phyloP scores from a whole-genome alignment of 192 early-diverging fungal genomes.

The Backusella westeae region DNA sequence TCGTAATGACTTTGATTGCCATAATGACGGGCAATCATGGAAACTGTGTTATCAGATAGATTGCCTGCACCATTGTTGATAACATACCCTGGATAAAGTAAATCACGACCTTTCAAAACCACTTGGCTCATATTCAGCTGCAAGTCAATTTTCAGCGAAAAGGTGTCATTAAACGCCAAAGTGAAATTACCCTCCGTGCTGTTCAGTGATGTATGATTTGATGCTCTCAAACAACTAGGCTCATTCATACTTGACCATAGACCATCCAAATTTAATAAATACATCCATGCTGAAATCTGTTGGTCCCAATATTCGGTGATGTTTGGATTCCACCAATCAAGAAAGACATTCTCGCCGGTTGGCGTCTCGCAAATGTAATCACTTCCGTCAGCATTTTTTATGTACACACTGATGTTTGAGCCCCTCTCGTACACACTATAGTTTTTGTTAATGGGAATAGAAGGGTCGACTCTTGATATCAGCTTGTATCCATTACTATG shows the following conservation, averaged over 20 bases:
- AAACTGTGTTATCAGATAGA: conserved; percentile 44
- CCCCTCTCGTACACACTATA: conserved; percentile 54
- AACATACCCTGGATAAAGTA: conserved; percentile 43
- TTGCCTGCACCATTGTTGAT: conserved; percentile 48
- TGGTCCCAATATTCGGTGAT: conserved; percentile 44
- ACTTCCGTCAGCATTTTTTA: conserved; percentile 37
- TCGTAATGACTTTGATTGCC: conserved; percentile 28
- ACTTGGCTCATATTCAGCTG: conserved; percentile 14
- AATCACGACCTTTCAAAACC: conserved; percentile 26
- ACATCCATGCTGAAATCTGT: conserved; percentile 34
- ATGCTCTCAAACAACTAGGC: conserved; percentile 51
- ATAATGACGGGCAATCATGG: conserved; percentile 38
- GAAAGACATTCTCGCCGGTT: conserved; percentile 61
- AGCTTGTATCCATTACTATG: conserved; percentile 48
- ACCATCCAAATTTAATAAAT: conserved; percentile 19
- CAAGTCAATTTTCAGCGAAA: conserved; percentile 48
- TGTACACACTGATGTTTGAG: conserved; percentile 47
- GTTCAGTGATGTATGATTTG: conserved; percentile 26
- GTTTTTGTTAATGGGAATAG: conserved; percentile 43
- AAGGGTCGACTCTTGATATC: conserved; percentile 64
- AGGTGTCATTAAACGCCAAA: background rate
- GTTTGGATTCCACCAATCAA: conserved; percentile 61
- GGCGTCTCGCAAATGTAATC: background rate
- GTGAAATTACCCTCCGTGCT: conserved; percentile 36
- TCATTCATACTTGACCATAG: conserved; percentile 77